Base-by-base conservation (phyloP, 306 rosid species). In the Oxytropis ochrocephala region DNA sequence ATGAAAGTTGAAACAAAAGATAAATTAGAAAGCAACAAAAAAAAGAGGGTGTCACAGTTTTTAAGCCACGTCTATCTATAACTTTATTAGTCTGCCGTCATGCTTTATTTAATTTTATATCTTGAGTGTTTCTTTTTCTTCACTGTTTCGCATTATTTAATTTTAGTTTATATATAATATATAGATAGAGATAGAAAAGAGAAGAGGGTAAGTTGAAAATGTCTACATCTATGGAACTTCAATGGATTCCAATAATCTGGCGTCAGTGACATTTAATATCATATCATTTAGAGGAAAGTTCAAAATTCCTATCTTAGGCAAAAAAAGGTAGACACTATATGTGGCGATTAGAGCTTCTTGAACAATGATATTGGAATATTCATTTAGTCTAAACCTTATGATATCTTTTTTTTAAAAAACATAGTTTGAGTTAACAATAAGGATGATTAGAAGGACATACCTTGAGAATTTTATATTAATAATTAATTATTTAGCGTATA, bases 161-260 rank as follows among this genome's bases (percentile, higher is more conserved):
- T n/a, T n/a, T n/a, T n/a, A n/a, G n/a, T n/a, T n/a, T n/a, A n/a
- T n/a, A n/a, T n/a, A n/a, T n/a, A 21, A 1, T 21, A 21, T 1
- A 21, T 21, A 21, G 27, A 21, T 21, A 21, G n/a, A n/a, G n/a
- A 2, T 21, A 21, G 29, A 24, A 24, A 24, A 24, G 16, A 39
- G 29, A 68, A 38, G 47, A 38, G 7, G 5, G 17, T 35, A 32
- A 9, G 11, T 48, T 49, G 7, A n/a, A 39, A 77, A 53, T 70
- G 61, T 70, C 64, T 47, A 42, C 59, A 35, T 71, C 62, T 35
- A 16, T 67, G 64, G 52, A 43, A 71, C 53, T 29, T 38, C 11
- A 64, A 55, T 33, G 70, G 47, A 77, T 77, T 72, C 79, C 85
- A 51, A 59, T 66, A 72, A 67, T 67, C 81, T 72, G 81, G 79